Conservation (phyloP, 2,329 filamentous ascomycete genomes). For the Fusarium musae region DNA sequence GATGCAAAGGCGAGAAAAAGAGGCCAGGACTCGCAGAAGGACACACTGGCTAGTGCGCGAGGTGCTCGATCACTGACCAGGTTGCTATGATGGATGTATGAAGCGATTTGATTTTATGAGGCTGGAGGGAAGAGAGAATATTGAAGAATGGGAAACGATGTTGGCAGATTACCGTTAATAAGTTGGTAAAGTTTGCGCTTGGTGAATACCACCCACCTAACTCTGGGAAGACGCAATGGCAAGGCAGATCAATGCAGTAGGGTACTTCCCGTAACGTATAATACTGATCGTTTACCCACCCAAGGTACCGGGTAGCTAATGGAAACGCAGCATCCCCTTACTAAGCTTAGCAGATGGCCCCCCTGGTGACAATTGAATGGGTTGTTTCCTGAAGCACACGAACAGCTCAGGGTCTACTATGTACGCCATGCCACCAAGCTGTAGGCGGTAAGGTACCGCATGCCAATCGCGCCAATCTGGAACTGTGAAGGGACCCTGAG, state of each 20-base stretch:
- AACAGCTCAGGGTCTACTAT: slow-evolving; percentile 35
- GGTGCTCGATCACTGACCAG: slow-evolving; percentile 24
- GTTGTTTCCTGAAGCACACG: slow-evolving; percentile 24
- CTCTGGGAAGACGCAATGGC: slow-evolving; percentile 25
- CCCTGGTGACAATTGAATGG: slow-evolving; percentile 33
- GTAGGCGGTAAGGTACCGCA: slow-evolving; percentile 33
- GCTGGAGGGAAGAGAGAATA: not conserved
- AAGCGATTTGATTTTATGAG: slow-evolving; percentile 6
- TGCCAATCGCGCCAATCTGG: slow-evolving; percentile 38
- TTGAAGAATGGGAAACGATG: slow-evolving; percentile 15
- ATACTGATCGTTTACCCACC: not conserved
- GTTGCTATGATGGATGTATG: not conserved
- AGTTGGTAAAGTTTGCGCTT: slow-evolving; percentile 10
- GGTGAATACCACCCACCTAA: slow-evolving; percentile 30
- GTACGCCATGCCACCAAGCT: slow-evolving; percentile 33
- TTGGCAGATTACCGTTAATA: slow-evolving; percentile 16
- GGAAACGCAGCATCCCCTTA: slow-evolving; percentile 4
- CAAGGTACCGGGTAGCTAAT: slow-evolving; percentile 2
- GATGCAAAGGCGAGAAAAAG: slow-evolving; percentile 17
- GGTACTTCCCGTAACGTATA: slow-evolving; percentile 14
- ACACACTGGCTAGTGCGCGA: slow-evolving; percentile 18
- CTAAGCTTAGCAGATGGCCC: slow-evolving; percentile 13
- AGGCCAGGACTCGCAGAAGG: slow-evolving; percentile 14
- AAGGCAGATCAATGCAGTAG: slow-evolving; percentile 42
- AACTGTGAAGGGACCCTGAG: slow-evolving; percentile 10